These are phyloP conservation scores for Stenocarpella maydis DNA, from an alignment of 2,329 filamentous ascomycete species.

Conservation along the genomic window DNA sequence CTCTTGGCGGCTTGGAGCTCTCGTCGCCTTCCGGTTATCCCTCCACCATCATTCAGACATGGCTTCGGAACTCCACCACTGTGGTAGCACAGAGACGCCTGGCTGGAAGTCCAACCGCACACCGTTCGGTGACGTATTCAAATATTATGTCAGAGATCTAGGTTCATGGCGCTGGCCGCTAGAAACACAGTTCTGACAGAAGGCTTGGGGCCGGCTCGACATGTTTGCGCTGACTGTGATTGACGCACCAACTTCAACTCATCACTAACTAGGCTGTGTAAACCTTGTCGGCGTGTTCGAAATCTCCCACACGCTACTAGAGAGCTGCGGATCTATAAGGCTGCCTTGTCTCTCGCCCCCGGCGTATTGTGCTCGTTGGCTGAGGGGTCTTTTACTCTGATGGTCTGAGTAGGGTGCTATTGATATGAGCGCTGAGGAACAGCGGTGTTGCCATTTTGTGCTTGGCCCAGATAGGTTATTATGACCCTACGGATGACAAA, in stretches of 20 bases:
- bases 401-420: not conserved
- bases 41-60: not conserved
- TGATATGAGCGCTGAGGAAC: not conserved
- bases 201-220: not conserved
- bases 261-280: not conserved
- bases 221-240: not conserved
- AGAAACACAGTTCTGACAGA: constrained; percentile 9
- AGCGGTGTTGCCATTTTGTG: not conserved
- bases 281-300: not conserved
- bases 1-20: not conserved
- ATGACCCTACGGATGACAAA: not conserved
- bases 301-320: not conserved
- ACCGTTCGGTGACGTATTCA: not conserved
- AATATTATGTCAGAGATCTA: not conserved
- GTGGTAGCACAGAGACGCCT: constrained; percentile 7
- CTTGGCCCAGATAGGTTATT: not conserved
- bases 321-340: not conserved
- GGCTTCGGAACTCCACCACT: not conserved
- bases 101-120: constrained; percentile 11
- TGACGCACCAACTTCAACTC: too few species aligned
- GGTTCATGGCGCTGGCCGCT: not conserved
- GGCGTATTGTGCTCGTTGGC: not conserved
- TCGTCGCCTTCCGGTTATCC: not conserved
- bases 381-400: too few species aligned
- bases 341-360: too few species aligned